Evolutionary conservation across 1,139 yeast genomes (phyloP).

Genomic region (Yamadazyma membranifaciens): DNA sequence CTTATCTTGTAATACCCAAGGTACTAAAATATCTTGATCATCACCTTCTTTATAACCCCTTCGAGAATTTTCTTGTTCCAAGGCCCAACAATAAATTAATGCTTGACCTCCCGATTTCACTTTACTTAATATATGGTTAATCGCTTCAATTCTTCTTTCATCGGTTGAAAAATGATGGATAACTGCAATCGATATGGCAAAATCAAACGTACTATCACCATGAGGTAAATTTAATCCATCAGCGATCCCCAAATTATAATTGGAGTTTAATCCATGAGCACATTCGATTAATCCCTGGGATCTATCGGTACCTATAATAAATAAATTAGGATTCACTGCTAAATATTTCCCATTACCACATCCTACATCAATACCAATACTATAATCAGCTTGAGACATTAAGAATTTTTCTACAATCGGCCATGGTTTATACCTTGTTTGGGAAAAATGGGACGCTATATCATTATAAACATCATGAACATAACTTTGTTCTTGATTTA

Average conservation of each 20-base stretch:
- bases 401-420: slow-evolving; percentile 84
- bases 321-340: slow-evolving; percentile 64
- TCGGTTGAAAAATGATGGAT: slow-evolving; percentile 92
- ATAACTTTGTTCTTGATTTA: slow-evolving; percentile 64
- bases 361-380: slow-evolving; percentile 71
- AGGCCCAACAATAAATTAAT: slow-evolving; percentile 91
- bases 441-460: slow-evolving; percentile 89
- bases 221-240: slow-evolving; percentile 80
- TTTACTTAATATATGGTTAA: slow-evolving; percentile 61
- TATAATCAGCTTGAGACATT: slow-evolving; percentile 26
- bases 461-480: slow-evolving; percentile 91
- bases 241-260: slow-evolving; percentile 54
- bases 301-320: slow-evolving; percentile 78
- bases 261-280: slow-evolving; percentile 50
- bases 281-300: slow-evolving; percentile 75
- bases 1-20: slow-evolving; percentile 77
- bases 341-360: slow-evolving; percentile 97
- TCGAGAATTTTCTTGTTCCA: slow-evolving; percentile 83
- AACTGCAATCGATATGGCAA: slow-evolving; percentile 94
- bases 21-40: slow-evolving; percentile 91
- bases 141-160: slow-evolving; percentile 74
- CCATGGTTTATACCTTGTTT: slow-evolving; percentile 96
- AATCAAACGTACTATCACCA: slow-evolving; percentile 60
- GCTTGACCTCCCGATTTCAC: slow-evolving; percentile 63
- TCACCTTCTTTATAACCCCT: slow-evolving; percentile 88